Percentiles rank a stretch among this genome's conserved stretches.
Conservation (phyloP, 192 early-diverging fungal genomes). For the Coemansia sp. region DNA sequence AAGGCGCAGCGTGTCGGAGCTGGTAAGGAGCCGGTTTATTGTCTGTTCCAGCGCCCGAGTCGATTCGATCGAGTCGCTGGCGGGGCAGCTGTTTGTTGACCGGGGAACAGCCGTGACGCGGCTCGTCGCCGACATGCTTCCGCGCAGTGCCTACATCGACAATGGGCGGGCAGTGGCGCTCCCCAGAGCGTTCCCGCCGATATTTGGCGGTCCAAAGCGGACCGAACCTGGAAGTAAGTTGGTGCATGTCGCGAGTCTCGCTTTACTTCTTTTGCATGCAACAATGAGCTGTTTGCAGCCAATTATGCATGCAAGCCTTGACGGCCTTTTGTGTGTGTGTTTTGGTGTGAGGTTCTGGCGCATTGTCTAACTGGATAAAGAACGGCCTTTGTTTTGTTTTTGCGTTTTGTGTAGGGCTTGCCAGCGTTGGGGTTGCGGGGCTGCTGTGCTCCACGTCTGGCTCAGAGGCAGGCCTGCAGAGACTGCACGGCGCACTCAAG, state of each 20-base stretch:
- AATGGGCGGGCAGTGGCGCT: constrained; percentile 5
- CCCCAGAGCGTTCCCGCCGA: constrained; percentile 27
- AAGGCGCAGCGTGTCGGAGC: background rate
- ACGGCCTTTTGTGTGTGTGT: background rate
- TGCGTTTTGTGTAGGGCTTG: constrained; percentile 5
- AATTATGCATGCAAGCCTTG: too few species aligned
- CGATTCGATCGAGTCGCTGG: constrained; percentile 2
- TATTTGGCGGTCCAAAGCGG: constrained; percentile 14
- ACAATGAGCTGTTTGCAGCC: background rate
- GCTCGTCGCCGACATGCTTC: constrained; percentile 11
- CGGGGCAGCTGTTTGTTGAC: constrained; percentile 36
- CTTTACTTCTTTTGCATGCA: background rate
- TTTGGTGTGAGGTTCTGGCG: background rate
- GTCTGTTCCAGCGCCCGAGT: constrained; percentile 17
- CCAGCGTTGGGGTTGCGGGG: constrained; percentile 27
- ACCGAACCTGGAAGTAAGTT: constrained; percentile 6
- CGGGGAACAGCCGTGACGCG: constrained; percentile 28
- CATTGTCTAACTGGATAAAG: background rate
- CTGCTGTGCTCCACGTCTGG: constrained; percentile 30
- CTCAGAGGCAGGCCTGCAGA: constrained; percentile 24
- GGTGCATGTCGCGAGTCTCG: too few species aligned
- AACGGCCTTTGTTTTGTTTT: background rate
- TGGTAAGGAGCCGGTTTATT: constrained; percentile 17
- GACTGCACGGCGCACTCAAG: constrained; percentile 22
- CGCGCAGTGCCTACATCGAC: constrained; percentile 6